Evolutionary conservation across 192 early-diverging fungal genomes (phyloP), one percentile per base, ranked within the genome.

Genomic region (Endogone sp.): DNA sequence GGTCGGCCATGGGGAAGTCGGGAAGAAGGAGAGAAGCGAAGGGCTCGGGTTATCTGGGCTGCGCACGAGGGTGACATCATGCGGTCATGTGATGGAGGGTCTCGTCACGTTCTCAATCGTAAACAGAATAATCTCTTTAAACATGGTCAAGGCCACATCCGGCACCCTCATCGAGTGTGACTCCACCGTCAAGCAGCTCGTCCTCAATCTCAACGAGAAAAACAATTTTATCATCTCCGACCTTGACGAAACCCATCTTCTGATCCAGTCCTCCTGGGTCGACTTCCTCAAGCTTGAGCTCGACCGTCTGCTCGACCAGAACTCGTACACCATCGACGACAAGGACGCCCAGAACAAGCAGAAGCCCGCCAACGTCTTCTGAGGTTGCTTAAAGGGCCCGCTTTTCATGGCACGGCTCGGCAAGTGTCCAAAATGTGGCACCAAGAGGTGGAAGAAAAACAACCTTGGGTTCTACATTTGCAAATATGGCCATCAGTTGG

Each of bases 221-320:
- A 61, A 69, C 22, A 81, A 85, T 28, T 91, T 94, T 69, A 87
- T 94, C n/a, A 89, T 94, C 60, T 88, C 91, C 70, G 91, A 94
- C 63, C 75, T 94, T 20, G 93, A 94, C 78, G 89, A 86, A 4
- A 92, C 88, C 0, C 93, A 94, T 70, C 69, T 94, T 63, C 92
- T 93, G 68, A 86, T 94, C 37, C 88, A 89, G 68, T 72, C 86
- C 6, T 77, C 75, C 3, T 84, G 81, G 55, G 76, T 92, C 3
- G 78, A 85, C 11, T 70, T 84, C 60, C 65, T 93, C 2, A 85
- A 88, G 55, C 63, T 68, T 3, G 85, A 84, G 66, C 77, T 92
- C 30, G 92, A 93, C 60, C 83, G 86, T 71, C 81, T 92, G 56
- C 75, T 93, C 65, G 86, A 93, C 76, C 82, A 87, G 63, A 92